Base-by-base conservation (phyloP, 257 asterid genomes). In the Rubia yunnanensis region DNA sequence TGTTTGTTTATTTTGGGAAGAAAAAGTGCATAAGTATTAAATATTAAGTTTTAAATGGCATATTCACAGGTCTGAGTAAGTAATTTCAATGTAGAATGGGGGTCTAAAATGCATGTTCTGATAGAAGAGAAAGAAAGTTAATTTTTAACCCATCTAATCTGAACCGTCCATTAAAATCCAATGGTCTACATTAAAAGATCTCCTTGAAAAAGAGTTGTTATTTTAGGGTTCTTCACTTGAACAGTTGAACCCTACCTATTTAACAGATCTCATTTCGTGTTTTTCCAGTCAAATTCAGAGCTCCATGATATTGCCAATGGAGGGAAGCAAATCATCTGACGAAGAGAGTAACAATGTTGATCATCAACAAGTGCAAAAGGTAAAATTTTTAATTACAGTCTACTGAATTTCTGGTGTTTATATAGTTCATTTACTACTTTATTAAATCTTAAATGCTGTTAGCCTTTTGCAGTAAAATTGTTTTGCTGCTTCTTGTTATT, bases 1-100 rank as follows among this genome's bases (percentile, higher is more conserved):
- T 56, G 58, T 52, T 20, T 52, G 62, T 56, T 20, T 52, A 38
- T 56, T 56, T 56, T 27, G 34, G 60, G 60, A 24, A 55, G n/a
- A 11, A 24, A 24, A 31, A 10, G 27, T 20, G 14, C 13, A 44
- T 44, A 44, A 35, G 5, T n/a, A n/a, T n/a, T n/a, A n/a, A n/a
- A n/a, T n/a, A n/a, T 48, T 48, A 23, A 18, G 54, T 48, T 17
- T 48, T 8, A 48, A 48, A 3, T 22, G 9, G 9, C 24, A 48
- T 48, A 0, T 44, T 44, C 52, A 44, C 52, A 44, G 52, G n/a
- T 44, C 17, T 44, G n/a, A n/a, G n/a, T n/a, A n/a, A n/a, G n/a
- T n/a, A n/a, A n/a, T n/a, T n/a, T n/a, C n/a, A n/a, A n/a, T n/a
- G n/a, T n/a, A n/a, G n/a, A n/a, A n/a, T n/a, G 52, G 11, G 52